These are phyloP conservation scores for Brasenia schreberi DNA, from an alignment of 164 flowering plant genomes.

Conservation along the genomic window DNA sequence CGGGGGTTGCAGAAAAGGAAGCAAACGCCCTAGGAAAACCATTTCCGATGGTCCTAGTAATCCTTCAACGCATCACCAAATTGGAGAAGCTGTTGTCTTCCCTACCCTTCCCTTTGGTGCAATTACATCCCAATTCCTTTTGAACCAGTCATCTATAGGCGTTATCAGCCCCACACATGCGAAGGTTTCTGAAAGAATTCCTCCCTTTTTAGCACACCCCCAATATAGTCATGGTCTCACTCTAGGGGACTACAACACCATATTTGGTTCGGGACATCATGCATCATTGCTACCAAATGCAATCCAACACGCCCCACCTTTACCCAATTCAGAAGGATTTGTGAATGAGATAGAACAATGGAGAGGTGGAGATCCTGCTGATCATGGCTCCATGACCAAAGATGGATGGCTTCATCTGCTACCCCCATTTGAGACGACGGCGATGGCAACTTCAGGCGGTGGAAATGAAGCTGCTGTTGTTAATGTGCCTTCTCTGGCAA, in stretches of 20 bases:
- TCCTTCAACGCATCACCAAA: background rate
- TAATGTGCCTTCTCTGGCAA: background rate
- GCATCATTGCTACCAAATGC: background rate
- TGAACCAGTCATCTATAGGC: background rate
- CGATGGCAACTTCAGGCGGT: background rate
- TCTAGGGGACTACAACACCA: background rate
- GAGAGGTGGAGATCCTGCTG: background rate
- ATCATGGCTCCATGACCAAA: background rate
- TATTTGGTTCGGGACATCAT: background rate
- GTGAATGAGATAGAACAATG: background rate
- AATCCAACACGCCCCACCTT: background rate
- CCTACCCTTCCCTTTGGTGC: background rate
- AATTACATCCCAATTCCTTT: background rate
- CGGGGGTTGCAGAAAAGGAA: background rate
- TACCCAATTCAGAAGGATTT: background rate
- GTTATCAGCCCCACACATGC: background rate
- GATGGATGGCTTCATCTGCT: background rate
- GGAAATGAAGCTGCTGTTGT: background rate
- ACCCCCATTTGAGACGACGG: background rate
- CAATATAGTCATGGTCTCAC: background rate
- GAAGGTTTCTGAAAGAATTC: background rate
- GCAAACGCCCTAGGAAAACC: background rate
- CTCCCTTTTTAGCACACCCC: background rate
- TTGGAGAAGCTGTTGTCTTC: background rate
- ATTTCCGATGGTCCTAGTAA: background rate